Percentiles rank a stretch among this genome's conserved stretches.
These are phyloP conservation scores for Annulohypoxylon truncatum DNA, from an alignment of 2,329 filamentous ascomycete species.

Conservation along the genomic window DNA sequence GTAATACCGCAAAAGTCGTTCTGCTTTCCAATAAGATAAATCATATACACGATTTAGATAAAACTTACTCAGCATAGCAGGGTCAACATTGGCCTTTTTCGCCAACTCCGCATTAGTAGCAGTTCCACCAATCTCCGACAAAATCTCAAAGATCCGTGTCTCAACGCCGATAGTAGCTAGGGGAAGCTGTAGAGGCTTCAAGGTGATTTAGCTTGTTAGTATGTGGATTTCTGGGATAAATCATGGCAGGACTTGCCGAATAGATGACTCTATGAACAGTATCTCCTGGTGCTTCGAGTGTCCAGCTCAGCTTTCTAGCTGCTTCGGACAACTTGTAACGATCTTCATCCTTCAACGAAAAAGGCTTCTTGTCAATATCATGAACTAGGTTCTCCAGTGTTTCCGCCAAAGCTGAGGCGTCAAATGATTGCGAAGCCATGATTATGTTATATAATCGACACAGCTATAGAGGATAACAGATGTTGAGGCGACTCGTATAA, in stretches of 20 bases:
- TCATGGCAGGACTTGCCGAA: constrained; percentile 7
- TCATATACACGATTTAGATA: not conserved
- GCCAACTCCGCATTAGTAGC: constrained; percentile 15
- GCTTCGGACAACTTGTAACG: not conserved
- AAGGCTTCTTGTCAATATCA: not conserved
- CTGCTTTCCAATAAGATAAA: constrained; percentile 14
- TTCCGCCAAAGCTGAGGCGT: not conserved
- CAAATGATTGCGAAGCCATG: not conserved
- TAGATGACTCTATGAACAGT: constrained; percentile 26
- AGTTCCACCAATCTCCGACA: not conserved
- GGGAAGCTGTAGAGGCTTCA: constrained; percentile 21
- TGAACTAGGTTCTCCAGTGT: not conserved
- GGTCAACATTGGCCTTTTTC: constrained; percentile 13
- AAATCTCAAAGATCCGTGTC: constrained; percentile 13
- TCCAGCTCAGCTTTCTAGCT: not conserved
- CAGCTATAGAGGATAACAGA: not conserved
- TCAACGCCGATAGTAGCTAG: constrained; percentile 22
- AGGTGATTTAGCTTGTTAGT: not conserved
- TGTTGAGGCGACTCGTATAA: not conserved
- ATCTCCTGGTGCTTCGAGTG: constrained; percentile 31
- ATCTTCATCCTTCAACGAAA: not conserved
- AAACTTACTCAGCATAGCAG: constrained; percentile 36
- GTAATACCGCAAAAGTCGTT: constrained; percentile 42
- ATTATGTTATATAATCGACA: not conserved
- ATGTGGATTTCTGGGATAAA: not conserved